Evolutionary conservation across 805 yeast species (phyloP), one percentile per base, ranked within the genome.

Genomic region (Tetrapisispora pingtungensis): DNA sequence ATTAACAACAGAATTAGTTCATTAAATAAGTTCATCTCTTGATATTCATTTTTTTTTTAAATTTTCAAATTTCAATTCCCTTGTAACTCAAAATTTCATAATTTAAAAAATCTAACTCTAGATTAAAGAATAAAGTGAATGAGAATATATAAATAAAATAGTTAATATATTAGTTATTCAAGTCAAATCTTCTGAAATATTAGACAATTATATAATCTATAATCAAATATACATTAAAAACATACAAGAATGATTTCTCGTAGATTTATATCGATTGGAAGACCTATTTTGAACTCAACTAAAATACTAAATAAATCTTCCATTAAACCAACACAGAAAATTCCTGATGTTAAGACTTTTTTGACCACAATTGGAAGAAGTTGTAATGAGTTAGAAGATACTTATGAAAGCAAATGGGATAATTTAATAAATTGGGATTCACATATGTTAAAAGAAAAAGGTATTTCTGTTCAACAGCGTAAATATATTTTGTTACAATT

Each of bases 341-440:
- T 78, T 10, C 81, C 89, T 12, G 93, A 85, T 58, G 86, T 84
- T 34, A 68, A 73, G 46, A 68, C 88, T 0, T 90, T 90, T 57
- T 71, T 90, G 44, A 66, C 61, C n/a, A 75, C 73, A 54, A 87
- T 90, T 45, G 97, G 97, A 2, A 78, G 96, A 50, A 74, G 77
- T 47, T 69, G 80, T 50, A 53, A 66, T 20, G 95, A 88, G 58
- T 80, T 80, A 53, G 66, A 70, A 4, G 94, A 81, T 36, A 81
- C 87, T 50, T 93, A 80, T 51, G 73, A 71, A 52, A 73, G 83
- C 52, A 65, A 67, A 33, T 83, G 89, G 89, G 71, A 77, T 10
- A 72, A 75, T 51, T 73, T 90, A 46, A 80, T 86, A 66, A 62
- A 61, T 26, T 70, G 80, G 49, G 57, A 72, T 19, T 72, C 86